Evolutionary conservation across 345 rosid species (phyloP).

Genomic region (Sonneratia caseolaris): DNA sequence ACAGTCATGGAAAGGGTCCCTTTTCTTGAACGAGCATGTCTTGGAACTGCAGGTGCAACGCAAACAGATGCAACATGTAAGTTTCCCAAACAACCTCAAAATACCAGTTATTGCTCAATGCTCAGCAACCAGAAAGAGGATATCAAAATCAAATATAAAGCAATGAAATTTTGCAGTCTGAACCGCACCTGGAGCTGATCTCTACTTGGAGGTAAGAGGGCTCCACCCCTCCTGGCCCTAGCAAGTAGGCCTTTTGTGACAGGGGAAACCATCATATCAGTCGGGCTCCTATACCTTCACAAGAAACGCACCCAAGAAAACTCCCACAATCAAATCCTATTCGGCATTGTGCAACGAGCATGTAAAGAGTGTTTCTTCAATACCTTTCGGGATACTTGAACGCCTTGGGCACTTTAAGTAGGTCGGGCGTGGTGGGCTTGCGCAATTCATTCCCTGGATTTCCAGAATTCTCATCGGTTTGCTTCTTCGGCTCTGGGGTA

Average conservation of each 20-base stretch:
- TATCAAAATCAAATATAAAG: not conserved
- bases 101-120: not conserved
- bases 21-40: slow-evolving; percentile 26
- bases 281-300: slow-evolving; percentile 69
- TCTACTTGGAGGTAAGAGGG: slow-evolving; percentile 53
- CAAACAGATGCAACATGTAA: not conserved
- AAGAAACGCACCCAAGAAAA: slow-evolving; percentile 1
- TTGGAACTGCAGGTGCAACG: slow-evolving; percentile 9
- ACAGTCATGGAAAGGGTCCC: slow-evolving; percentile 10
- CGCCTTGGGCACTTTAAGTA: slow-evolving; percentile 58
- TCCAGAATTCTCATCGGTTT: slow-evolving; percentile 13
- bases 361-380: not conserved
- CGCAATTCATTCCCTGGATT: slow-evolving; percentile 29
- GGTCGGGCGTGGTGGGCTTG: slow-evolving; percentile 50
- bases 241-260: slow-evolving; percentile 73
- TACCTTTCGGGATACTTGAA: slow-evolving; percentile 72
- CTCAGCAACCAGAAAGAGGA: not conserved
- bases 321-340: not conserved
- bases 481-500: slow-evolving; percentile 9
- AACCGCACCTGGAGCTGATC: slow-evolving; percentile 38
- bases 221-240: slow-evolving; percentile 46
- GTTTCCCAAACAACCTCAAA: not conserved
- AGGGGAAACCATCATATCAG: slow-evolving; percentile 82
- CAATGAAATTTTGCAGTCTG: not conserved
- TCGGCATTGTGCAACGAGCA: not conserved